A percentile compares a stretch with the other conserved stretches of the same genome.
Evolutionary conservation across 164 flowering plant species (phyloP).

Genomic region (Aristolochia fimbriata): DNA sequence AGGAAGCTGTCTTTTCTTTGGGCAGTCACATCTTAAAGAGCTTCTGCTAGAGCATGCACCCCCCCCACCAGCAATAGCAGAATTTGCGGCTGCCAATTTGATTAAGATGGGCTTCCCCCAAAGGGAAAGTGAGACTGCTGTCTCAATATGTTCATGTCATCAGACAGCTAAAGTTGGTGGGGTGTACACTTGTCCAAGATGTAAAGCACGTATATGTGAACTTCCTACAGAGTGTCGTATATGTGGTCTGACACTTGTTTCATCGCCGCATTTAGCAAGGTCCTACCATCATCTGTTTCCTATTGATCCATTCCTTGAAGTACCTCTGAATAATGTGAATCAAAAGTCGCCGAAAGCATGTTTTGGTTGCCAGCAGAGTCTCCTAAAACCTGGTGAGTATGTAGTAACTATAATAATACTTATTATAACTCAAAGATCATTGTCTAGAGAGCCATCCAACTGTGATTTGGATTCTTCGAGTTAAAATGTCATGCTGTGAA

Average conservation of each 20-base stretch:
- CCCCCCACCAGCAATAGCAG: constrained; percentile 96
- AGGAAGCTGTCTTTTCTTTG: constrained; percentile 4
- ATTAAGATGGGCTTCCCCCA: constrained; percentile 98
- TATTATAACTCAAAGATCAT: too few species aligned
- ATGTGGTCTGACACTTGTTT: constrained; percentile 94
- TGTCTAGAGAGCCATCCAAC: too few species aligned
- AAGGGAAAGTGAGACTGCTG: constrained; percentile 82
- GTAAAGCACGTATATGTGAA: constrained; percentile 92
- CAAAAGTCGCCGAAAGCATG: constrained; percentile 36
- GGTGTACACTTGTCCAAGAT: constrained; percentile 92
- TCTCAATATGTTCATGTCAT: constrained; percentile 90
- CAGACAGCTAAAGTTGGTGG: constrained; percentile 87
- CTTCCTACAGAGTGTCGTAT: constrained; percentile 82
- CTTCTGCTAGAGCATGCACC: constrained; percentile 85
- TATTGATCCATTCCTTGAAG: constrained; percentile 68
- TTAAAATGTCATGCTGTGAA: too few species aligned
- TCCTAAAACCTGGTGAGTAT: constrained; percentile 46
- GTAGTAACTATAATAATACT: too few species aligned
- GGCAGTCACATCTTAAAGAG: constrained; percentile 80
- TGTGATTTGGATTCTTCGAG: too few species aligned
- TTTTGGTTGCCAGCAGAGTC: constrained; percentile 82
- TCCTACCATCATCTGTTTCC: constrained; percentile 97
- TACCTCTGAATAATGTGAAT: constrained; percentile 25
- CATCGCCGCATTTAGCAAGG: constrained; percentile 96
- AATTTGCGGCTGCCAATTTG: constrained; percentile 79